A percentile compares a stretch with the other conserved stretches of the same genome.
phyloP scores from a whole-genome alignment of 805 yeast genomes.

The Starmerella stigmatis region DNA sequence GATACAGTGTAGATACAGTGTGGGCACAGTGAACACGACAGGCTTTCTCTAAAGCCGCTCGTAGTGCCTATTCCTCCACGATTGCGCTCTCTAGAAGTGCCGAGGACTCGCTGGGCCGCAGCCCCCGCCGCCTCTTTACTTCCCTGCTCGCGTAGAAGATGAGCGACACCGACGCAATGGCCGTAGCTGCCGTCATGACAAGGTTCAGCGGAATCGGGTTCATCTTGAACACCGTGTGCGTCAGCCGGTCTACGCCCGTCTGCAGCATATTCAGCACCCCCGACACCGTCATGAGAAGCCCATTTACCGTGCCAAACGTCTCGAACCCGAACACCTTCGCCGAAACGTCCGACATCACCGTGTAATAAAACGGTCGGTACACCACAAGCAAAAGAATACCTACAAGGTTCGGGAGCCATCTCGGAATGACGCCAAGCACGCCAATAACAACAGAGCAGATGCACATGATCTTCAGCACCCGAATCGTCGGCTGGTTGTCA shows the following conservation, averaged over 20 bases:
- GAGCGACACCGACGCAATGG: constrained; percentile 7
- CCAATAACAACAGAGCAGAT: constrained; percentile 55
- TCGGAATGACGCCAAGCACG: constrained; percentile 52
- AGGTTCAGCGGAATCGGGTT: constrained; percentile 74
- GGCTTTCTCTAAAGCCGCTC: too few relatives aligned
- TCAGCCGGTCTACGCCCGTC: constrained; percentile 53
- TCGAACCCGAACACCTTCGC: constrained; percentile 90
- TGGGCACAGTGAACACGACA: too few relatives aligned
- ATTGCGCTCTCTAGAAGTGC: not conserved
- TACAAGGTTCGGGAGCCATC: constrained; percentile 42
- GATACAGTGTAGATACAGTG: too few relatives aligned
- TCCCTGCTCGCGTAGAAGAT: not conserved
- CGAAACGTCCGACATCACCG: constrained; percentile 82
- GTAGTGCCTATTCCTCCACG: not conserved
- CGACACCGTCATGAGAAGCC: constrained; percentile 68
- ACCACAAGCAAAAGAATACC: constrained; percentile 67
- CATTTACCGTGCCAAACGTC: constrained; percentile 87
- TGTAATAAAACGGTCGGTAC: constrained; percentile 85
- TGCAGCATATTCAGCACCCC: constrained; percentile 74
- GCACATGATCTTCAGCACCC: constrained; percentile 41
- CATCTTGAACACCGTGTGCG: constrained; percentile 57
- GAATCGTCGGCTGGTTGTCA: constrained; percentile 59
- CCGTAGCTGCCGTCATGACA: constrained; percentile 40
- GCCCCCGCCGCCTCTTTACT: not conserved
- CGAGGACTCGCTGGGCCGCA: not conserved